A percentile compares a stretch with the other conserved stretches of the same genome.
Evolutionary conservation across 257 asterid species (phyloP).

Genomic region (Solanum lycopersicoides): DNA sequence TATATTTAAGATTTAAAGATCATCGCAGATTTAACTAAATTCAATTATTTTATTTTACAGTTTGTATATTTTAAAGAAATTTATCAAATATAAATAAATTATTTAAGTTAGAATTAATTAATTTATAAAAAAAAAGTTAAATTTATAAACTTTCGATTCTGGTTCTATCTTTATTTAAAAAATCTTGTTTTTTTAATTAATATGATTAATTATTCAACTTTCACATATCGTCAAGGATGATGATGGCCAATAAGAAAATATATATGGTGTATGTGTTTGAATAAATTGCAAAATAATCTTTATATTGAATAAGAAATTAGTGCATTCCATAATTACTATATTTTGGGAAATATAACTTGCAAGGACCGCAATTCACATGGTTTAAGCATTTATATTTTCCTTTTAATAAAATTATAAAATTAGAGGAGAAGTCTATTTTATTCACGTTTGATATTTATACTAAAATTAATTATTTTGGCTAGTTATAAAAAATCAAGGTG

Average conservation of each 20-base stretch:
- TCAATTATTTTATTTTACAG: background rate
- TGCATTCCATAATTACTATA: background rate
- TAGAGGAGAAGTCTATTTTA: background rate
- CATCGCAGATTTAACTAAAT: rapidly evolving
- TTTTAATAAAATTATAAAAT: background rate
- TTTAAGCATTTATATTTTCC: background rate
- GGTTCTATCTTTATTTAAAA: background rate
- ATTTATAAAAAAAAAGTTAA: background rate
- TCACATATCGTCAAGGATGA: background rate
- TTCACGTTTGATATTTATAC: background rate
- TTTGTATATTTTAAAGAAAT: background rate
- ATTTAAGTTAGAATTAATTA: background rate
- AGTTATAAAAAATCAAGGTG: background rate
- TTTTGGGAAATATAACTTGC: background rate
- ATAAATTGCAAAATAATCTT: background rate
- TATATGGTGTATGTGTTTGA: background rate
- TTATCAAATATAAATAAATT: background rate
- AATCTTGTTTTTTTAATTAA: background rate
- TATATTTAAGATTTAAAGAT: background rate
- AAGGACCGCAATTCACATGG: background rate
- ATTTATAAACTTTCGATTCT: background rate
- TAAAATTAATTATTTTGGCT: background rate
- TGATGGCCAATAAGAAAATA: background rate
- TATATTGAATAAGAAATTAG: background rate
- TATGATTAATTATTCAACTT: background rate